Base-by-base conservation (phyloP, 148 eudicot species). In the Vaccinium corymbosum region DNA sequence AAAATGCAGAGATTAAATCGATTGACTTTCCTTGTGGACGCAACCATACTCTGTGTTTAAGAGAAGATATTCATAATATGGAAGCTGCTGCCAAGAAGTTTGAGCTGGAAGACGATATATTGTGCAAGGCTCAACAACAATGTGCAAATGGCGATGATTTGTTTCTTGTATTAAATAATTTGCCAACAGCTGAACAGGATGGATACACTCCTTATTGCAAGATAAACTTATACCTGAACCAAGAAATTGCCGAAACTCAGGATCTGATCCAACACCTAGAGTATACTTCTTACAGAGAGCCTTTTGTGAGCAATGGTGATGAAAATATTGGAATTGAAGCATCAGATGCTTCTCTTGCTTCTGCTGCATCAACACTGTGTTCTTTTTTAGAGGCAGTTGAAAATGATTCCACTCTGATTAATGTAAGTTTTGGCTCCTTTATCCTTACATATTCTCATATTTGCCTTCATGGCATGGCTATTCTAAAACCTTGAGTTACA, bases 21-120 rank as follows among this genome's bases (percentile, higher is more conserved):
- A 84, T 84, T 50, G 87, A 88, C 86, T 90, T 94, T 32, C 91
- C 97, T 78, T 97, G 99, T 81, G 95, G 97, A 16, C 90, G 88
- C 83, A 87, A 86, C 62, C 84, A 71, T 76, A 89, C 93, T 79
- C 87, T 94, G 20, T 89, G 86, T 78, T 64, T 92, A 64, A 93
- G 98, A 88, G 92, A 90, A 74, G 93, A 91, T 88, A 88, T 97
- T 74, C 83, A 82, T 72, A 91, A 92, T 83, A 85, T 97, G 90
- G 98, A 97, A 88, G 90, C 90, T 82, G 93, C 87, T 56, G 98
- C 99, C 17, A 93, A 84, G 89, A 88, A 84, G 73, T 97, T 97
- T 89, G 98, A 94, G 87, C 92, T 87, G 88, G 96, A 95, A 73
- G 89, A 87, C 38, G 87, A 75, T 85, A 79, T 95, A 12, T 48